Evolutionary conservation across 1,139 yeast species (phyloP).

Genomic region (Diutina sp.): DNA sequence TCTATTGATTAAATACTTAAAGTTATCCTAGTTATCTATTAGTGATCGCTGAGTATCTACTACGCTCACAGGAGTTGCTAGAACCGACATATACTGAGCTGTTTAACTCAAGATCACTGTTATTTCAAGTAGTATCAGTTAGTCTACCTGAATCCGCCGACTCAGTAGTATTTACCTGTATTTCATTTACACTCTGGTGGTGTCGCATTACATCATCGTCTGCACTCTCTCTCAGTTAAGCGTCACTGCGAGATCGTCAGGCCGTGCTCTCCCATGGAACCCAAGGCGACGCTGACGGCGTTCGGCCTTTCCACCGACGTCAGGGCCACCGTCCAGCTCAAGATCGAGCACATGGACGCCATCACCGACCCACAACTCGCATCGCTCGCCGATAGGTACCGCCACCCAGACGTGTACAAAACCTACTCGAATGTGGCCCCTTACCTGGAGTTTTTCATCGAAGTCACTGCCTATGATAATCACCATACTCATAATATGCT

Average conservation of each 20-base stretch:
- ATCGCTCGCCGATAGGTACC: conserved; percentile 34
- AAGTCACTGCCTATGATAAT: conserved; percentile 44
- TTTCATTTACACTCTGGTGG: too few relatives aligned
- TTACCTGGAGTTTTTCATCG: conserved; percentile 50
- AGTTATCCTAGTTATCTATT: too few relatives aligned
- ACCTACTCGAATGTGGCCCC: conserved; percentile 36
- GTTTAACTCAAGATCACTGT: too few relatives aligned
- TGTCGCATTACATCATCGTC: too few relatives aligned
- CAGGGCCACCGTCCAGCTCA: conserved; percentile 32
- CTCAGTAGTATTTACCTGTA: too few relatives aligned
- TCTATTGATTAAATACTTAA: too few relatives aligned
- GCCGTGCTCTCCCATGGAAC: neutral
- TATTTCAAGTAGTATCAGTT: too few relatives aligned
- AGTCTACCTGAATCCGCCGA: too few relatives aligned
- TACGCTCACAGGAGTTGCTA: too few relatives aligned
- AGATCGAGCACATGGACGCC: conserved; percentile 6
- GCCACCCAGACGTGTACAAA: conserved; percentile 39
- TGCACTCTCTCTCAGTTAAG: too few relatives aligned
- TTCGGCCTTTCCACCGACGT: conserved; percentile 73
- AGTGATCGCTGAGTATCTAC: too few relatives aligned
- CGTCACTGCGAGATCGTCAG: neutral
- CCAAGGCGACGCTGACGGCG: conserved; percentile 11
- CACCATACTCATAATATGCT: conserved; percentile 39
- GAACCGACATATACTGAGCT: too few relatives aligned
- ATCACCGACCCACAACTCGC: conserved; percentile 6